Evolutionary conservation across 164 flowering plant genomes (phyloP), one percentile per base, ranked within the genome.

Genomic region (Umbilicus rupestris): DNA sequence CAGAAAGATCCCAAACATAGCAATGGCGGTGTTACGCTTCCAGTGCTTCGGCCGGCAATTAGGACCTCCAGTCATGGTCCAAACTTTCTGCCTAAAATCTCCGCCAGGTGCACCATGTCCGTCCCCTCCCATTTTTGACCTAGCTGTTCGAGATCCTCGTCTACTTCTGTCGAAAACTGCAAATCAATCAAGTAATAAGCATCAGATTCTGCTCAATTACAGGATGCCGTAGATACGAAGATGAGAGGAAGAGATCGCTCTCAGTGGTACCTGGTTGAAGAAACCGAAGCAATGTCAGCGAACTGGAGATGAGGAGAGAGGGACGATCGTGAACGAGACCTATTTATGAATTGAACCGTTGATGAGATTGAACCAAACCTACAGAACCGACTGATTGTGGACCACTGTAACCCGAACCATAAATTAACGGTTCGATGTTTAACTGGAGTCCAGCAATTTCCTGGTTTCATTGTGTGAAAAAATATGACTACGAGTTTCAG

Each of bases 41-140:
- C 98, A 92, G 80, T 90, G 92, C 71, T 77, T 79, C 39, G 98
- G 98, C 67, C 93, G 75, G 72, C 98, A 92, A 78, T 88, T 16
- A 1, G 98, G 90, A 16, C 98, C 98, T 39, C 98, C 96, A 1
- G 80, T 73, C 93, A 90, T 81, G 68, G 82, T 85, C 98, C 96
- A 92, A 1, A 92, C 98, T 74, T 90, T 92, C 8, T 73, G 66
- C 78, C 98, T 88, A 77, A 90, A 90, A 69, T 92, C 96, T 28
- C 82, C 85, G 12, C 73, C 87, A 20, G 73, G 85, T 26, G 58
- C 58, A 7, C 59, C 87, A 66, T 79, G 86, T 33, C 81, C 83
- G 68, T 78, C 95, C 68, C 88, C 95, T 64, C 89, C 97, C 24
- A 67, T 67, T 41, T 30, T 46, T 26, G 58, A 33, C 20, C 68